Percentiles rank a stretch among this genome's conserved stretches.
Conservation (phyloP, 192 early-diverging fungal genomes). For the Cladochytrium replicatum region DNA sequence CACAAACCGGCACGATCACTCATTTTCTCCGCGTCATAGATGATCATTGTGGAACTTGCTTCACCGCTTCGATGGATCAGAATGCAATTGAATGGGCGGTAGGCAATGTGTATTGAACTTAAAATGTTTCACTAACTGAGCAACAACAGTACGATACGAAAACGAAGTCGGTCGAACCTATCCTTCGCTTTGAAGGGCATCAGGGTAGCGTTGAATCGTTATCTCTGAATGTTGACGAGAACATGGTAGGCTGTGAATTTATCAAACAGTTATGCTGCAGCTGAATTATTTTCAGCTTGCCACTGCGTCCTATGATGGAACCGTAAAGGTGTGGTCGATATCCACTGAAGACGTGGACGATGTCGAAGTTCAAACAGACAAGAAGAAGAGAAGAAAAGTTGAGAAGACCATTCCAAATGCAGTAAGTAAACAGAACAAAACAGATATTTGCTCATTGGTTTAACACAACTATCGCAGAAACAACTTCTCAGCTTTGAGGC, state of each 20-base stretch:
- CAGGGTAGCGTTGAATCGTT: conserved; percentile 69
- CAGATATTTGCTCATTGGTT: background rate
- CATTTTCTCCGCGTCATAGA: conserved; percentile 26
- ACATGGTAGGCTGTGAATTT: too few species aligned
- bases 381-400: conserved; percentile 36
- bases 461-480: conserved; percentile 3
- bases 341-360: conserved; percentile 18
- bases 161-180: too few species aligned
- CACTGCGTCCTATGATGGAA: conserved; percentile 66
- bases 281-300: conserved; percentile 49
- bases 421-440: conserved; percentile 9
- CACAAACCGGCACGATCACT: too few species aligned
- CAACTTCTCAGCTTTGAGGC: conserved; percentile 37
- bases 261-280: too few species aligned
- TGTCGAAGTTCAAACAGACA: conserved; percentile 13
- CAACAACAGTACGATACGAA: conserved; percentile 5
- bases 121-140: conserved; percentile 3
- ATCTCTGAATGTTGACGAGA: conserved; percentile 42
- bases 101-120: background rate
- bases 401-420: conserved; percentile 16
- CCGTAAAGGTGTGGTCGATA: conserved; percentile 69
- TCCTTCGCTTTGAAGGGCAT: conserved; percentile 67
- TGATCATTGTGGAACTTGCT: conserved; percentile 34
- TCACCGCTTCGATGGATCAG: conserved; percentile 16
- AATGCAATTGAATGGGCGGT: background rate